phyloP scores from a whole-genome alignment of 345 rosid species.

The Citropsis articulata region DNA sequence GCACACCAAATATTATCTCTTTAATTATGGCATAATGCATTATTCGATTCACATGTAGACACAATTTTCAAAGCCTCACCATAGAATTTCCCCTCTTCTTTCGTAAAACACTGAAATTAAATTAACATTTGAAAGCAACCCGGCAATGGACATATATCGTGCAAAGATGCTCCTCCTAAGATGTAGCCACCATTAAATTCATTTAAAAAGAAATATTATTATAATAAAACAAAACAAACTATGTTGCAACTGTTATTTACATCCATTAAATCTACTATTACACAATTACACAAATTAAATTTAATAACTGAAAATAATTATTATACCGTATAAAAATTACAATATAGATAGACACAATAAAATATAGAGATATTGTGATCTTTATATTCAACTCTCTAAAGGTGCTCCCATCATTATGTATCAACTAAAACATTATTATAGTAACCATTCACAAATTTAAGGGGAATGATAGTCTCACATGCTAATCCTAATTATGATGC shows the following conservation, averaged over 20 bases:
- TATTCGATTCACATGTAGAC: not conserved
- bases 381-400: not conserved
- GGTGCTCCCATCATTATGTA: not conserved
- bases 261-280: too few species aligned
- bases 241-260: too few species aligned
- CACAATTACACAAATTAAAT: too few species aligned
- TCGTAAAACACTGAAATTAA: too few species aligned
- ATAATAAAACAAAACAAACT: too few species aligned
- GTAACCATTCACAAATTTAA: not conserved
- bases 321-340: too few species aligned
- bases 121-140: not conserved
- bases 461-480: not conserved
- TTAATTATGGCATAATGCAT: too few species aligned
- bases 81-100: too few species aligned
- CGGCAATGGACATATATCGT: not conserved
- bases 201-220: not conserved
- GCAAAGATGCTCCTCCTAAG: not conserved
- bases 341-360: too few species aligned
- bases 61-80: too few species aligned
- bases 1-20: too few species aligned
- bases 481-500: not conserved
- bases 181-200: not conserved
- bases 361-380: not conserved
- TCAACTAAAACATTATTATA: not conserved
- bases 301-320: too few species aligned